A percentile compares a stretch with the other conserved stretches of the same genome.
These are phyloP conservation scores for Mortierella sp. DNA, from an alignment of 371 early-diverging fungal species.

Conservation along the genomic window DNA sequence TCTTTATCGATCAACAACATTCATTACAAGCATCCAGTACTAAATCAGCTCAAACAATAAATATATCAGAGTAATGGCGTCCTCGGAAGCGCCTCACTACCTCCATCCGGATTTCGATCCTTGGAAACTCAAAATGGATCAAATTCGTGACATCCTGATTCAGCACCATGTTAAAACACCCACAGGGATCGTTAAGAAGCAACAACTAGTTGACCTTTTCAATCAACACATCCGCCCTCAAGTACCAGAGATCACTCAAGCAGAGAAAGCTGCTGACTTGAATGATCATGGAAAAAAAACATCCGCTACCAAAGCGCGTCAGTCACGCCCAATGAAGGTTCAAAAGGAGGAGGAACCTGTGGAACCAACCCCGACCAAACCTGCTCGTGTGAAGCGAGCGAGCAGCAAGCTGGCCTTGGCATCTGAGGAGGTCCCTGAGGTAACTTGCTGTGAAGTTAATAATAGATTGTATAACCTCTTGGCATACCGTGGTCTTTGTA, in stretches of 20 bases:
- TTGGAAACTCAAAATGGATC: constrained; percentile 48
- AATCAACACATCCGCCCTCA: constrained; percentile 43
- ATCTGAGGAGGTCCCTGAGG: constrained; percentile 2
- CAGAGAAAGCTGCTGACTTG: constrained; percentile 6
- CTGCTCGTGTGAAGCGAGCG: constrained; percentile 14
- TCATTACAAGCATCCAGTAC: not conserved
- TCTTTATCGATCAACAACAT: not conserved
- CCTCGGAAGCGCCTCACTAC: constrained; percentile 32
- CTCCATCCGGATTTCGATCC: constrained; percentile 56
- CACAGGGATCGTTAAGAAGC: constrained; percentile 43
- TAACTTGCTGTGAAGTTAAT: not conserved
- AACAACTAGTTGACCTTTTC: constrained; percentile 49
- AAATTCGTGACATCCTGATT: constrained; percentile 47
- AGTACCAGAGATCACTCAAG: constrained; percentile 14
- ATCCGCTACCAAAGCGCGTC: constrained; percentile 5
- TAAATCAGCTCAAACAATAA: not conserved
- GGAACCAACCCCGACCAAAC: constrained; percentile 2
- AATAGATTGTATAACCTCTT: no score
- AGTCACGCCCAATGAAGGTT: not conserved
- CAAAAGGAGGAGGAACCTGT: not conserved
- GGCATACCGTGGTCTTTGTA: not conserved
- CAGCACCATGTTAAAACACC: constrained; percentile 47
- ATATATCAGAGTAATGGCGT: constrained; percentile 18
- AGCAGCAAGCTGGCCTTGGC: constrained; percentile 11
- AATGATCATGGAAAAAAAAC: constrained; percentile 9